Base-by-base conservation (phyloP, 1,284 basidiomycete species). In the Trametes polyzona region DNA sequence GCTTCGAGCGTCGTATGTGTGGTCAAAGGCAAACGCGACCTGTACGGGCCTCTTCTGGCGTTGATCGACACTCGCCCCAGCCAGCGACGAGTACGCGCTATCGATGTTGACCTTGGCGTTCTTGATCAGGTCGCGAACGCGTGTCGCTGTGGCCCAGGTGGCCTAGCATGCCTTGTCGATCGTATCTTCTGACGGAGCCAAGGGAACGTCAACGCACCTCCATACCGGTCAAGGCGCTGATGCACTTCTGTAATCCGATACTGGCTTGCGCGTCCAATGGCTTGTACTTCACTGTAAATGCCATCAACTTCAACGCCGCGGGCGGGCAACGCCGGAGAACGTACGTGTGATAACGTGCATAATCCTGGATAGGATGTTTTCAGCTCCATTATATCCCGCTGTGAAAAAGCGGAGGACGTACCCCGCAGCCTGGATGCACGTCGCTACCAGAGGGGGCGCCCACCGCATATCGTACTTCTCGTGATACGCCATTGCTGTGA, bases 291-390 rank as follows among this genome's bases (percentile, higher is more conserved):
- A 92, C 90, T 92, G n/a, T n/a, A n/a, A n/a, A n/a, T n/a, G n/a
- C n/a, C n/a, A n/a, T n/a, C n/a, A n/a, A n/a, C n/a, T n/a, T n/a
- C n/a, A n/a, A n/a, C n/a, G n/a, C n/a, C n/a, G n/a, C n/a, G n/a
- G n/a, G n/a, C n/a, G n/a, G n/a, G n/a, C n/a, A n/a, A n/a, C n/a
- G n/a, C n/a, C n/a, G n/a, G n/a, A n/a, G n/a, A n/a, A 24, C 64
- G 65, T 70, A 90, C 90, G 68, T 16, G 86, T 88, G 55, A 89
- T 75, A 40, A 92, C 80, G 66, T 93, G 90, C 86, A 94, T 90
- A 63, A 93, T 90, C 39, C 90, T 91, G 32, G 40, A 26, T 33
- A 10, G 32, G 39, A 58, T 37, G 51, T 23, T 58, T n/a, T n/a
- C n/a, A 50, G 19, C 3, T 2, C 10, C 2, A 23, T 33, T 16